Evolutionary conservation across 768 basidiomycete species (phyloP).

Genomic region (Boletales sp.): DNA sequence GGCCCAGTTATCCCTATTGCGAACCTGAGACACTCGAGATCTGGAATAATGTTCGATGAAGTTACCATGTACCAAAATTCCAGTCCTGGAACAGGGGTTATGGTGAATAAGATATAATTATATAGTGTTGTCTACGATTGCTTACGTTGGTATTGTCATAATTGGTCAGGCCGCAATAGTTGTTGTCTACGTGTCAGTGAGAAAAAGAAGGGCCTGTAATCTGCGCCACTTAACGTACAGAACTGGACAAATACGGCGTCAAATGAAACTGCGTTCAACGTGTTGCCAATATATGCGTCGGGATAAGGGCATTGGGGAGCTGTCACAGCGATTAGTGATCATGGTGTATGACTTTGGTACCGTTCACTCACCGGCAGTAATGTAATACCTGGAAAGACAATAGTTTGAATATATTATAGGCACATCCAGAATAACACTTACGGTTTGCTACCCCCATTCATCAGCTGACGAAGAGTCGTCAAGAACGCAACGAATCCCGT

Average conservation of each 20-base stretch:
- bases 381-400: constrained; percentile 34
- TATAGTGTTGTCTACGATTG: neutral
- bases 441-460: constrained; percentile 26
- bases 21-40: neutral
- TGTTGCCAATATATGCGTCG: constrained; percentile 41
- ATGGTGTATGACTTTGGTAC: neutral
- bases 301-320: constrained; percentile 48
- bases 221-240: constrained; percentile 23
- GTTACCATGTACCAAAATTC: constrained; percentile 43
- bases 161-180: constrained; percentile 40
- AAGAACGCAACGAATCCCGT: constrained; percentile 32
- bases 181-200: constrained; percentile 37
- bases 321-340: neutral
- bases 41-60: neutral
- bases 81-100: constrained; percentile 37
- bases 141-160: constrained; percentile 45
- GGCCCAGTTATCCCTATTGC: constrained; percentile 48
- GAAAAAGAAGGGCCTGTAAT: neutral
- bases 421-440: constrained; percentile 8
- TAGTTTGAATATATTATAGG: constrained; percentile 8
- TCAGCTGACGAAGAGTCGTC: constrained; percentile 27
- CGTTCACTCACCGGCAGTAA: constrained; percentile 34
- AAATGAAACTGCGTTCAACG: constrained; percentile 41
- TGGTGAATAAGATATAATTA: neutral
- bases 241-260: constrained; percentile 54